A percentile compares a stretch with the other conserved stretches of the same genome.
phyloP scores from a whole-genome alignment of 2,329 filamentous ascomycete genomes.

The Ophiocordyceps camponoti-leonardi region DNA sequence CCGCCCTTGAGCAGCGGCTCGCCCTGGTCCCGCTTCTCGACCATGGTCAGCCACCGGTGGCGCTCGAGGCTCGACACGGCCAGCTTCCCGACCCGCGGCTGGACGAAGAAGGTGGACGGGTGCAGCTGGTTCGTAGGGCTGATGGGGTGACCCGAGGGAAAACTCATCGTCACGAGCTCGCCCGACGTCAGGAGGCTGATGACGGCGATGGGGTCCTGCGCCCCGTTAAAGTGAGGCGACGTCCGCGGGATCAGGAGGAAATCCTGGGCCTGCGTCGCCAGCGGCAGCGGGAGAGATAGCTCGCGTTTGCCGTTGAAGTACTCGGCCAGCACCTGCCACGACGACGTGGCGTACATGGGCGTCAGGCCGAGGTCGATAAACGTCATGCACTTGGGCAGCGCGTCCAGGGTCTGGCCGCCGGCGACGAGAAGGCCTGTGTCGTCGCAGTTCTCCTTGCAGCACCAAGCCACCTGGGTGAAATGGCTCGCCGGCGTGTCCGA shows the following conservation, averaged over 20 bases:
- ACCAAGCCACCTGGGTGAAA: slow-evolving; percentile 72
- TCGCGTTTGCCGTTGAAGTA: slow-evolving; percentile 68
- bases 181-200: slow-evolving; percentile 69
- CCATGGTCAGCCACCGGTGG: slow-evolving; percentile 74
- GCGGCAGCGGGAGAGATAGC: slow-evolving; percentile 56
- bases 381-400: slow-evolving; percentile 58
- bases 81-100: slow-evolving; percentile 68
- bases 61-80: slow-evolving; percentile 60
- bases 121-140: slow-evolving; percentile 87
- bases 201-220: slow-evolving; percentile 79
- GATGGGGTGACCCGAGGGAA: slow-evolving; percentile 82
- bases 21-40: slow-evolving; percentile 65
- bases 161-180: slow-evolving; percentile 77
- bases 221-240: slow-evolving; percentile 74
- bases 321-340: slow-evolving; percentile 65
- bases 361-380: slow-evolving; percentile 82
- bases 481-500: slow-evolving; percentile 50
- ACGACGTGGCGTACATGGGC: slow-evolving; percentile 78
- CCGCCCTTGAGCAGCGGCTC: slow-evolving; percentile 68
- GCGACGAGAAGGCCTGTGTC: slow-evolving; percentile 80
- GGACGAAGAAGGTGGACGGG: slow-evolving; percentile 70
- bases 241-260: slow-evolving; percentile 69
- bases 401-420: slow-evolving; percentile 55
- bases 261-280: slow-evolving; percentile 58
- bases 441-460: slow-evolving; percentile 83